phyloP scores from a whole-genome alignment of 768 basidiomycete genomes.

The Hemileccinum impolitum region DNA sequence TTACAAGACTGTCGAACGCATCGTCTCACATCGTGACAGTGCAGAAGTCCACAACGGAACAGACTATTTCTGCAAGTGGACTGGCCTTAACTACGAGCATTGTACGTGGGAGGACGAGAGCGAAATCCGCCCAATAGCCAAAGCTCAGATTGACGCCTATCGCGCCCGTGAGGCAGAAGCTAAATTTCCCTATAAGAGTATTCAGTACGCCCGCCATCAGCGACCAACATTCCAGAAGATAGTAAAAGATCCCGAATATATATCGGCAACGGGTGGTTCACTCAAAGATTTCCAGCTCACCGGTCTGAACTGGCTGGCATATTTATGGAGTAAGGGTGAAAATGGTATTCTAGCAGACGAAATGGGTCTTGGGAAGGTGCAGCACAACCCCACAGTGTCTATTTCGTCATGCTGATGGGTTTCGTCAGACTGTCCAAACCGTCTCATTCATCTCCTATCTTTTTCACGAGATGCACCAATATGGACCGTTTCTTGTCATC shows the following conservation, averaged over 20 bases:
- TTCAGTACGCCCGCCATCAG: constrained; percentile 55
- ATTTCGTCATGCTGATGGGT: constrained; percentile 11
- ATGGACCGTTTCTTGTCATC: constrained; percentile 95
- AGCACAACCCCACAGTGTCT: constrained; percentile 1
- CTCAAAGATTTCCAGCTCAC: constrained; percentile 98
- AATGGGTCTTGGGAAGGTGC: constrained; percentile 97
- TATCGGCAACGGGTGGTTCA: constrained; percentile 70
- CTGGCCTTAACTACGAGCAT: constrained; percentile 86
- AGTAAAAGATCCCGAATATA: constrained; percentile 83
- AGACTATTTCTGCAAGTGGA: constrained; percentile 98
- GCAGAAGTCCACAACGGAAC: constrained; percentile 45
- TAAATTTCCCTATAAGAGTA: constrained; percentile 84
- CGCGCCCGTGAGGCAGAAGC: constrained; percentile 70
- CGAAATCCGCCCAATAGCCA: constrained; percentile 75
- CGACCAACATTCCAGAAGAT: constrained; percentile 84
- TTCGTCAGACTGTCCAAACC: constrained; percentile 82
- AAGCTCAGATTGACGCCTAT: constrained; percentile 76
- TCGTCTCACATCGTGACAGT: constrained; percentile 74
- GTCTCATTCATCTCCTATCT: constrained; percentile 94
- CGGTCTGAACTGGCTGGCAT: constrained; percentile 98
- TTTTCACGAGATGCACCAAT: constrained; percentile 88
- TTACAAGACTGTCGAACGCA: constrained; percentile 87
- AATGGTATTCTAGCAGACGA: constrained; percentile 98
- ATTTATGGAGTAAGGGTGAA: constrained; percentile 90
- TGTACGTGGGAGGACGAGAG: constrained; percentile 92